Conservation (phyloP, 148 eudicot species). For the Rhododendron henanense region DNA sequence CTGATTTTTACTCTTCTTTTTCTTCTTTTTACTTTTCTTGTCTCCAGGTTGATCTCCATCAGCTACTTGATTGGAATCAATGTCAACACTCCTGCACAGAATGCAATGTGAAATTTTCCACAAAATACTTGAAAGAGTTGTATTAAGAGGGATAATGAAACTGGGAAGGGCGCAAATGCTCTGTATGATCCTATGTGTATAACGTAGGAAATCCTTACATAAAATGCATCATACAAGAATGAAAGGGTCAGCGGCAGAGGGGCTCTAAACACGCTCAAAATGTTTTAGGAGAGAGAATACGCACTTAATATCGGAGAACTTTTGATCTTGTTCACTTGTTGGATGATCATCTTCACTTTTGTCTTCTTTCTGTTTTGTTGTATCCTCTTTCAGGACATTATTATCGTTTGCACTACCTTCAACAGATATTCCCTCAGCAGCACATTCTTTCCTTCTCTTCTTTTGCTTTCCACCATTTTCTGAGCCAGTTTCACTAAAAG, state of each 20-base stretch:
- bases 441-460: constrained; percentile 31
- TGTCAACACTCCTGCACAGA: constrained; percentile 25
- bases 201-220: not conserved
- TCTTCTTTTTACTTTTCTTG: constrained; percentile 44
- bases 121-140: not conserved
- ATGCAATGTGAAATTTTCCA: not conserved
- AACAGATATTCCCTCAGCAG: constrained; percentile 4
- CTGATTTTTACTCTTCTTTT: constrained; percentile 35
- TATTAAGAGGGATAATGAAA: not conserved
- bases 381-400: constrained; percentile 1
- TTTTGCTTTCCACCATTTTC: constrained; percentile 26
- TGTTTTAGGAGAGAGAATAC: constrained; percentile 7
- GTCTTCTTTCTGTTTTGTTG: constrained; percentile 4
- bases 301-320: constrained; percentile 8
- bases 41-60: constrained; percentile 33
- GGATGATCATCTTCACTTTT: not conserved
- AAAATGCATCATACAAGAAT: not conserved
- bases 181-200: too few relatives aligned
- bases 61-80: constrained; percentile 13
- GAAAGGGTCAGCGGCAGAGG: not conserved
- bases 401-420: constrained; percentile 1
- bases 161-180: not conserved
- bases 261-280: not conserved
- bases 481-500: constrained; percentile 19
- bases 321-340: constrained; percentile 10